These are phyloP conservation scores for Blastomyces parvus DNA, from an alignment of 2,329 filamentous ascomycete species.

Conservation along the genomic window DNA sequence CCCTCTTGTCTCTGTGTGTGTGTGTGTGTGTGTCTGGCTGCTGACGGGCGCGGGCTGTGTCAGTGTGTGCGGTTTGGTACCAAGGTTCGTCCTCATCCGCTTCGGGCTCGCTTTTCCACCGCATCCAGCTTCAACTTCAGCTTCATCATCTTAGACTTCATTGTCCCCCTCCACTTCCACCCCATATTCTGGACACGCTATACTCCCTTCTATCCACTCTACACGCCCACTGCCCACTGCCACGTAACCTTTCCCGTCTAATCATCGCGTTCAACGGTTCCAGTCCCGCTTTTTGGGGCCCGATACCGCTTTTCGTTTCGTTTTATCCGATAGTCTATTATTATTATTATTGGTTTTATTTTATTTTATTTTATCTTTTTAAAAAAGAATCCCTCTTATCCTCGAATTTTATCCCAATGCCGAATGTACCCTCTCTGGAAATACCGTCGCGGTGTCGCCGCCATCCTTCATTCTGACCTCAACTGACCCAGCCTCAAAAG, in stretches of 20 bases:
- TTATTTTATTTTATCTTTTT: no score
- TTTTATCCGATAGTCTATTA: no score
- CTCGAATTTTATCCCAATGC: neutral
- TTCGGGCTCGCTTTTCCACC: no score
- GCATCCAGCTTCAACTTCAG: neutral
- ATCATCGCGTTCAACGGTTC: neutral
- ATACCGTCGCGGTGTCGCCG: neutral
- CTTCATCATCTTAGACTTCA: neutral
- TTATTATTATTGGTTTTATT: no score
- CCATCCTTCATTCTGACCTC: neutral
- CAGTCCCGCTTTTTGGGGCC: neutral
- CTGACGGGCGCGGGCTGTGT: no score
- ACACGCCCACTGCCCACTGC: neutral
- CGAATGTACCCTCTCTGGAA: neutral
- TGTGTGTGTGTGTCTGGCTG: no score
- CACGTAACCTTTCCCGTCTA: neutral
- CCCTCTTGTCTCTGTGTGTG: no score
- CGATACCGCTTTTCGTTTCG: neutral
- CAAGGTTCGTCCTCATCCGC: no score
- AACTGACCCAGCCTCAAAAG: conserved; percentile 5
- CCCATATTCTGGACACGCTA: neutral
- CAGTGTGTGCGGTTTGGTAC: no score
- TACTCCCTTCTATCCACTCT: neutral
- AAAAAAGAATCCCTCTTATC: neutral
- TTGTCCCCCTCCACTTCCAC: no score